Conservation (phyloP, 345 rosid genomes). For the Populus nigra region DNA sequence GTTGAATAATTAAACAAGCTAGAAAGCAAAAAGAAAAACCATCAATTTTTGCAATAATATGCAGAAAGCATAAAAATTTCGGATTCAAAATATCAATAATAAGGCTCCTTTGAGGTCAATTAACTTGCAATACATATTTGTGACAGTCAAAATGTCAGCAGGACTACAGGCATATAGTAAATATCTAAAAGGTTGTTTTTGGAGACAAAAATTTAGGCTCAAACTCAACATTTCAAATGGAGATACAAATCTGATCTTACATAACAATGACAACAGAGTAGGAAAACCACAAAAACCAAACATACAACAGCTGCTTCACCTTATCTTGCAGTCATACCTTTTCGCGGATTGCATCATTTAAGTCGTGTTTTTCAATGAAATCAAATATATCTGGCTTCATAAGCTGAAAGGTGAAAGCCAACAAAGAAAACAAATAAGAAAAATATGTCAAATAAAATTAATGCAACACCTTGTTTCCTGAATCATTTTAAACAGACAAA, state of each 20-base stretch:
- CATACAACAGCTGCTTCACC: constrained; percentile 15
- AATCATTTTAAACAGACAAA: neutral
- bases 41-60: neutral
- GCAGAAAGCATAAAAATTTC: neutral
- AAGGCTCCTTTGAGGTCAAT: neutral
- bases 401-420: constrained; percentile 58
- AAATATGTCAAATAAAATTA: constrained; percentile 13
- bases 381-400: constrained; percentile 86
- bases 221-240: constrained; percentile 12
- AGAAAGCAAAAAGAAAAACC: neutral
- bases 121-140: neutral
- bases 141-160: neutral
- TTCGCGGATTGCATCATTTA: constrained; percentile 80
- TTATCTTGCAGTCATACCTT: constrained; percentile 59
- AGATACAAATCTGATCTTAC: neutral
- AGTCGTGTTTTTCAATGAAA: constrained; percentile 75
- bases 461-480: constrained; percentile 1
- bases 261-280: neutral
- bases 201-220: neutral
- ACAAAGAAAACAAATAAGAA: constrained; percentile 12
- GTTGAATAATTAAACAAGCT: neutral
- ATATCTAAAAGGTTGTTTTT: neutral
- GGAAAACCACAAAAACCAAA: constrained; percentile 2
- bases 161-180: neutral
- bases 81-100: neutral